Evolutionary conservation across 75 land plant species (phyloP).

Genomic region (Sequoiadendron giganteum): DNA sequence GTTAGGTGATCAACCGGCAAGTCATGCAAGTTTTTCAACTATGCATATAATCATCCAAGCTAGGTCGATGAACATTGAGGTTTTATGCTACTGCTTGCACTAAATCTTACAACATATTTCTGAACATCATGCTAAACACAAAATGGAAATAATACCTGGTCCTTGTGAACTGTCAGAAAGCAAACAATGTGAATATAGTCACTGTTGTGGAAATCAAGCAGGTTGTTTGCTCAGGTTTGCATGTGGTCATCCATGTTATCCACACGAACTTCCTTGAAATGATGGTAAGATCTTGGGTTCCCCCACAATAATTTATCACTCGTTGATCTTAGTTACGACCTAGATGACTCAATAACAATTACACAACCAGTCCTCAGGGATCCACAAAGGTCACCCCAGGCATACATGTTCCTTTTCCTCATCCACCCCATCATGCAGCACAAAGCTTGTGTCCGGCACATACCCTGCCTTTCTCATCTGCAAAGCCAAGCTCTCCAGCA

Average conservation of each 20-base stretch:
- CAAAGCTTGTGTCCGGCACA: conserved; percentile 2
- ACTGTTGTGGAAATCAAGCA: not conserved
- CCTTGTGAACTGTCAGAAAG: not conserved
- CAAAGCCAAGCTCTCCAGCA: not conserved
- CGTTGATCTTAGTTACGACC: not conserved
- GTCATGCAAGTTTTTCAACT: too few relatives aligned
- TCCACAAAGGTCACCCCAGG: not conserved
- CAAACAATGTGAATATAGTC: not conserved
- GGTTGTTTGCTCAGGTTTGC: not conserved
- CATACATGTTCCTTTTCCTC: conserved; percentile 15
- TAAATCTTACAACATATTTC: not conserved
- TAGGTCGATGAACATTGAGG: not conserved
- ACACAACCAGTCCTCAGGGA: not conserved
- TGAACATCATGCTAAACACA: not conserved
- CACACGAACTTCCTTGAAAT: not conserved
- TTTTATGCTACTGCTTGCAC: not conserved
- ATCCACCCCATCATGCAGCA: not conserved
- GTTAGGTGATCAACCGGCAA: too few relatives aligned
- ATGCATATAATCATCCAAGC: not conserved
- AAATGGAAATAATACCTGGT: not conserved
- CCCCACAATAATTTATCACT: not conserved
- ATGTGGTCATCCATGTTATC: not conserved
- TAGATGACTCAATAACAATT: not conserved
- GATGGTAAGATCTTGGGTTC: not conserved
- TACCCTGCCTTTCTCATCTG: conserved; percentile 1